Percentiles rank a stretch among this genome's conserved stretches.
These are phyloP conservation scores for Antrodiella citrinella DNA, from an alignment of 768 basidiomycete species.

Conservation along the genomic window DNA sequence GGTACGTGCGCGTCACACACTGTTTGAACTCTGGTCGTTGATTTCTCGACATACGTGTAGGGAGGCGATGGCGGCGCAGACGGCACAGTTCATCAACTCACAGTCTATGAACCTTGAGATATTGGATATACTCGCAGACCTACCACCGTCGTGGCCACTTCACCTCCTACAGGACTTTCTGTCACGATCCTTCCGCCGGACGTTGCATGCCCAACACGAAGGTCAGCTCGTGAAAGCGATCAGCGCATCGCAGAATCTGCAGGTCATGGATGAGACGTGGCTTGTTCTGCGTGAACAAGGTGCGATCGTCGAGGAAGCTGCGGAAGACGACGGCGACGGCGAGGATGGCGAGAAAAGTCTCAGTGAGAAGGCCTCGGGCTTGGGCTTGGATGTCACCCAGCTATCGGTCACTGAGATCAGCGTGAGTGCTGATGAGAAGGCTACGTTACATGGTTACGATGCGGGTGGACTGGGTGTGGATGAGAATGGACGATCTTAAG, in stretches of 20 bases:
- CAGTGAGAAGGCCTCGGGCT: slow-evolving; percentile 12
- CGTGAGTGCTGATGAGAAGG: not conserved
- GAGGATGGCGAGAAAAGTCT: slow-evolving; percentile 19
- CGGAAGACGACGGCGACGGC: slow-evolving; percentile 29
- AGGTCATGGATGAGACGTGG: slow-evolving; percentile 55
- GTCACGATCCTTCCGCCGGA: slow-evolving; percentile 67
- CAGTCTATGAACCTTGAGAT: slow-evolving; percentile 76
- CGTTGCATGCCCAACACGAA: slow-evolving; percentile 63
- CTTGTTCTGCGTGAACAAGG: slow-evolving; percentile 52
- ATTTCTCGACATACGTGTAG: too few relatives aligned
- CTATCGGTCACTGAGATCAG: not conserved
- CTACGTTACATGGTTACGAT: not conserved
- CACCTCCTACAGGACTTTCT: slow-evolving; percentile 69
- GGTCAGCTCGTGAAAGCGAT: slow-evolving; percentile 73
- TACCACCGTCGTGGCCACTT: slow-evolving; percentile 75
- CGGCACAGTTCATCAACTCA: slow-evolving; percentile 66
- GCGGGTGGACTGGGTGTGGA: not conserved
- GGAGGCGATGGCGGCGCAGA: slow-evolving; percentile 44
- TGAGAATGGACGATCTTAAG: not conserved
- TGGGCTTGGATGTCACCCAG: slow-evolving; percentile 7
- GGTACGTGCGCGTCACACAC: slow-evolving; percentile 36
- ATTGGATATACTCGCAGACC: slow-evolving; percentile 57
- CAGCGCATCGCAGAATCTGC: slow-evolving; percentile 71
- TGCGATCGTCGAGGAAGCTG: slow-evolving; percentile 57
- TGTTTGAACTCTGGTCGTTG: too few relatives aligned